Conservation (phyloP, 805 yeast genomes). For the Myxozyma vanderwaltii region DNA sequence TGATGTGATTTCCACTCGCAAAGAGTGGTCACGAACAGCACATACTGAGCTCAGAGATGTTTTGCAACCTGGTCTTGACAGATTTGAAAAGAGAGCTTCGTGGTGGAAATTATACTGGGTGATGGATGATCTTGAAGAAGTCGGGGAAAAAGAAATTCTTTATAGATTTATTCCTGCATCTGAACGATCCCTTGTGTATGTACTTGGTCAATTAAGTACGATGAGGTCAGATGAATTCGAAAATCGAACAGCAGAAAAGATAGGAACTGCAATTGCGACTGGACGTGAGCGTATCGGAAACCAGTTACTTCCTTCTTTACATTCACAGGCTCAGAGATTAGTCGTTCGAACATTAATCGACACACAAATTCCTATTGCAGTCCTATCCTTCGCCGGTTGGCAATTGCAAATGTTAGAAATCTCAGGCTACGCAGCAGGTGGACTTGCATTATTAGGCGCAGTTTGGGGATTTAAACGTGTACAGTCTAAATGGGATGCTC, state of each 20-base stretch:
- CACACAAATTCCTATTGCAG: slow-evolving; percentile 43
- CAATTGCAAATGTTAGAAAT: slow-evolving; percentile 41
- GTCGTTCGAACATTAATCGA: slow-evolving; percentile 38
- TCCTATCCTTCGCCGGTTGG: slow-evolving; percentile 38
- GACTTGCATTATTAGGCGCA: slow-evolving; percentile 43
- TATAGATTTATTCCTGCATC: slow-evolving; percentile 39
- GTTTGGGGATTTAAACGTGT: slow-evolving; percentile 44
- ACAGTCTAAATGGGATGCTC: slow-evolving; percentile 42
- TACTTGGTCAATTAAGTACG: slow-evolving; percentile 40
- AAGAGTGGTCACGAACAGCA: slow-evolving; percentile 43
- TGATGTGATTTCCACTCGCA: slow-evolving; percentile 10
- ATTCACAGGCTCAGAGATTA: slow-evolving; percentile 38
- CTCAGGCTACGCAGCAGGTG: slow-evolving; percentile 42
- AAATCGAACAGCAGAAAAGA: neutral
- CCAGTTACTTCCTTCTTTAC: slow-evolving; percentile 34
- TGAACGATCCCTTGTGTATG: slow-evolving; percentile 37
- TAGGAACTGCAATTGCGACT: slow-evolving; percentile 11
- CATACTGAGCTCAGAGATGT: slow-evolving; percentile 45
- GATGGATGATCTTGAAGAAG: slow-evolving; percentile 43
- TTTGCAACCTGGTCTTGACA: slow-evolving; percentile 37
- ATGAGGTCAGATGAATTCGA: neutral
- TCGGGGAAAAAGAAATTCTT: slow-evolving; percentile 29
- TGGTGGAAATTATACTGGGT: slow-evolving; percentile 46
- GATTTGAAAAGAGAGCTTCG: slow-evolving; percentile 33
- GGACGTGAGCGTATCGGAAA: slow-evolving; percentile 6